Conservation (phyloP, 768 basidiomycete genomes). For the Lentinula detonsa region DNA sequence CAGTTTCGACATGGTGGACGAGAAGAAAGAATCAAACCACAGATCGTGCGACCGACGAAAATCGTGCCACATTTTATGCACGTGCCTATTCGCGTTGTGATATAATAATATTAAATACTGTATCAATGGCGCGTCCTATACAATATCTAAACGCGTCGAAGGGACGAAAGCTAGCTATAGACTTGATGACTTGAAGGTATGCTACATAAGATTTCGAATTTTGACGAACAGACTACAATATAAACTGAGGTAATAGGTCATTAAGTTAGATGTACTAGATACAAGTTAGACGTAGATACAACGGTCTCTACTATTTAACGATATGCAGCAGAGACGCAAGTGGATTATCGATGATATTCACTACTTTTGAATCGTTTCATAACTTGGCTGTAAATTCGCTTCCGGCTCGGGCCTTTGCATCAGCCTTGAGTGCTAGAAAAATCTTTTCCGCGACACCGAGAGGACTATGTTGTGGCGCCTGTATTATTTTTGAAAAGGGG, state of each 20-base stretch:
- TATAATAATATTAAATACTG: too few relatives aligned
- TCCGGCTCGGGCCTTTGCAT: background rate
- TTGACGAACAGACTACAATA: too few relatives aligned
- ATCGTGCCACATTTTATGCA: background rate
- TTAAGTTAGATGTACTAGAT: too few relatives aligned
- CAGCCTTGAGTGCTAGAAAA: background rate
- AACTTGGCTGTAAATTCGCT: background rate
- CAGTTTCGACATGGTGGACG: conserved; percentile 20
- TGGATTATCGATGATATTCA: too few relatives aligned
- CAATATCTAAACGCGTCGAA: background rate
- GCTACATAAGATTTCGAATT: too few relatives aligned
- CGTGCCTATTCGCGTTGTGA: background rate
- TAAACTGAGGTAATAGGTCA: too few relatives aligned
- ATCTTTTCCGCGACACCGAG: background rate
- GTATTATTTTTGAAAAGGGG: too few relatives aligned
- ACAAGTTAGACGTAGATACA: too few relatives aligned
- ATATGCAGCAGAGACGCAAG: too few relatives aligned
- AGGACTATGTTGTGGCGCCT: conserved; percentile 1
- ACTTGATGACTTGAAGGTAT: too few relatives aligned
- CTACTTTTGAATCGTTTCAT: background rate
- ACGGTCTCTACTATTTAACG: too few relatives aligned
- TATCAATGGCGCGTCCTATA: background rate
- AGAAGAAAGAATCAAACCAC: background rate
- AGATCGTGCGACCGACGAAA: background rate
- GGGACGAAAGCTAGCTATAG: background rate